phyloP scores from a whole-genome alignment of 2,329 filamentous ascomycete species.

The Cytospora schulzeri region DNA sequence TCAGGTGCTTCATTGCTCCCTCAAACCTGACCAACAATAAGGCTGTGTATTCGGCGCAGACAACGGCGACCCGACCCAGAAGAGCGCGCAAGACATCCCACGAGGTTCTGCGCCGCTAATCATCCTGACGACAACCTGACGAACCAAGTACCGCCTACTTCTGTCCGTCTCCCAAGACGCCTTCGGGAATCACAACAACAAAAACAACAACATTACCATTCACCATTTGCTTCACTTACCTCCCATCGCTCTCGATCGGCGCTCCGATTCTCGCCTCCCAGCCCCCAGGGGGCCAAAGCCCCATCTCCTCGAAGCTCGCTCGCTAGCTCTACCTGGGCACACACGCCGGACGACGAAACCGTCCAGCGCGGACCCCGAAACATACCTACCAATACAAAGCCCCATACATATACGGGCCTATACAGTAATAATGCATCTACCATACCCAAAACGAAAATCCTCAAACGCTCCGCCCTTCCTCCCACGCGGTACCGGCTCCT shows the following conservation, averaged over 20 bases:
- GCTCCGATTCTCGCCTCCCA: neutral
- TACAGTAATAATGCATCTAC: slow-evolving; percentile 75
- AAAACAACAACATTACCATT: neutral
- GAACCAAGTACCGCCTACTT: neutral
- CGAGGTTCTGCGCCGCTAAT: neutral
- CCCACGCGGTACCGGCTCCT: slow-evolving; percentile 45
- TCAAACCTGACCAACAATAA: neutral
- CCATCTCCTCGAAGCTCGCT: neutral
- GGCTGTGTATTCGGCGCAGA: neutral
- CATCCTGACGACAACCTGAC: neutral
- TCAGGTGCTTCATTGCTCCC: neutral
- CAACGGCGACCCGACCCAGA: neutral
- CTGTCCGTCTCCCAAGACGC: neutral
- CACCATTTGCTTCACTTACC: neutral
- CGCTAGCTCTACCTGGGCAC: neutral
- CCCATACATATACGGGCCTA: neutral
- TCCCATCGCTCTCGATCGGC: neutral
- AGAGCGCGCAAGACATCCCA: neutral
- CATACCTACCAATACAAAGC: neutral
- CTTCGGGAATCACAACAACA: neutral
- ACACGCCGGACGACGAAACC: neutral
- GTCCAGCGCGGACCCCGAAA: neutral
- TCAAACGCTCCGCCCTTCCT: slow-evolving; percentile 75
- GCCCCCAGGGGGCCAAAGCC: neutral
- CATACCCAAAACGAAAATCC: slow-evolving; percentile 81